These are phyloP conservation scores for Hypericum androsaemum DNA, from an alignment of 345 rosid genomes.

Conservation along the genomic window DNA sequence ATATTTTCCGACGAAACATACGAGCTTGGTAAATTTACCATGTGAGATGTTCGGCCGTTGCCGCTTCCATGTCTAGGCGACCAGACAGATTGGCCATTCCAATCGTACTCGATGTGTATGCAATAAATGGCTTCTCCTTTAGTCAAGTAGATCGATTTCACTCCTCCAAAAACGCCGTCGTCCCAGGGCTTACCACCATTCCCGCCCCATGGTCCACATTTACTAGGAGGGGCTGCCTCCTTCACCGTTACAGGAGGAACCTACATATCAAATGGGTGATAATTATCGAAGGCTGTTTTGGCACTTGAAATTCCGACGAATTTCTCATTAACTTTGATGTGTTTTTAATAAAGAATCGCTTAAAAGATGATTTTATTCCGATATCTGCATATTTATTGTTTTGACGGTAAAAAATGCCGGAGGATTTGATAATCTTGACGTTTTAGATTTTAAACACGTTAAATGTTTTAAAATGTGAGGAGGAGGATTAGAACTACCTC, in stretches of 20 bases:
- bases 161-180: conserved; percentile 14
- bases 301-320: too few species aligned
- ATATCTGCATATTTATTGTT: too few species aligned
- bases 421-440: too few species aligned
- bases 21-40: conserved; percentile 4
- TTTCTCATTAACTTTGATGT: too few species aligned
- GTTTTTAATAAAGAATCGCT: too few species aligned
- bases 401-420: too few species aligned
- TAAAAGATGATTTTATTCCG: too few species aligned
- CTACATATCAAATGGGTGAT: background rate
- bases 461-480: too few species aligned
- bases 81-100: conserved; percentile 20
- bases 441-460: too few species aligned
- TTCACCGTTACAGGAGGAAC: conserved; percentile 5
- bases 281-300: too few species aligned
- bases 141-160: conserved; percentile 11
- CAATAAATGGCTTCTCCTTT: conserved; percentile 18
- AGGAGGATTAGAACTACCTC: too few species aligned
- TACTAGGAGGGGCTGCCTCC: conserved; percentile 5
- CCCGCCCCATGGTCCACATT: conserved; percentile 23
- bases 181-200: conserved; percentile 18
- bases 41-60: conserved; percentile 10
- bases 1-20: too few species aligned
- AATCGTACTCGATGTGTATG: conserved; percentile 18
- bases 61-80: conserved; percentile 20